A percentile compares a stretch with the other conserved stretches of the same genome.
Evolutionary conservation across 139 green algal species (phyloP).

Genomic region (Pseudopediastrum boryanum): DNA sequence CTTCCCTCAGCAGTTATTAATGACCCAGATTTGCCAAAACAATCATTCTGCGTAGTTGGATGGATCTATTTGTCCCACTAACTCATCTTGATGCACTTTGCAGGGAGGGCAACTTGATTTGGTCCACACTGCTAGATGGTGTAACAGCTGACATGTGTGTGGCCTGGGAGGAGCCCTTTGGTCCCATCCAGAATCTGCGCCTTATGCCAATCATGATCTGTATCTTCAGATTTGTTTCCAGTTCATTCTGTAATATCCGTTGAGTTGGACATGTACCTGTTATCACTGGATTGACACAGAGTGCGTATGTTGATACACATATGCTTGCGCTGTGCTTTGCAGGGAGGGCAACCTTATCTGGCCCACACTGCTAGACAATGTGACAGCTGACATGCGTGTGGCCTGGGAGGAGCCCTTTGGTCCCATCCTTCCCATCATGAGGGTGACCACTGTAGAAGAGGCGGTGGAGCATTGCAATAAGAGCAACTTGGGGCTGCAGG

Average conservation of each 20-base stretch:
- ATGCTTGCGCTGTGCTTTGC: constrained; percentile 4
- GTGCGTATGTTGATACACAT: no score
- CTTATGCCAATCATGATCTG: no score
- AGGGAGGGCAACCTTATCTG: constrained; percentile 93
- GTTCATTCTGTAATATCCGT: no score
- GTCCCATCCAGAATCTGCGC: no score
- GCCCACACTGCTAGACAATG: constrained; percentile 90
- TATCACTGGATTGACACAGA: no score
- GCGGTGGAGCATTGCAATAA: constrained; percentile 90
- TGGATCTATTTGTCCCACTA: no score
- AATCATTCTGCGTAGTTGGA: no score
- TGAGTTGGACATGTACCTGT: no score
- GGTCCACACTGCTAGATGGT: constrained; percentile 86
- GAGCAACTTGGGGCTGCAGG: constrained; percentile 83
- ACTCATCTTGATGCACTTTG: no score
- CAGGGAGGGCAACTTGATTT: constrained; percentile 91
- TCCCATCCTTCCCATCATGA: constrained; percentile 92
- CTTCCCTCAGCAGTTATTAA: no score
- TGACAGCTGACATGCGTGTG: constrained; percentile 90
- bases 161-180: constrained; percentile 96
- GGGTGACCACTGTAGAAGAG: constrained; percentile 75
- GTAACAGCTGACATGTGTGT: constrained; percentile 89
- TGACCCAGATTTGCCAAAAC: no score
- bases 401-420: constrained; percentile 98
- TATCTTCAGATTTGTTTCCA: no score